A percentile compares a stretch with the other conserved stretches of the same genome.
Conservation (phyloP, 495 filamentous ascomycete species). For the Rhizodiscina lignyota region DNA sequence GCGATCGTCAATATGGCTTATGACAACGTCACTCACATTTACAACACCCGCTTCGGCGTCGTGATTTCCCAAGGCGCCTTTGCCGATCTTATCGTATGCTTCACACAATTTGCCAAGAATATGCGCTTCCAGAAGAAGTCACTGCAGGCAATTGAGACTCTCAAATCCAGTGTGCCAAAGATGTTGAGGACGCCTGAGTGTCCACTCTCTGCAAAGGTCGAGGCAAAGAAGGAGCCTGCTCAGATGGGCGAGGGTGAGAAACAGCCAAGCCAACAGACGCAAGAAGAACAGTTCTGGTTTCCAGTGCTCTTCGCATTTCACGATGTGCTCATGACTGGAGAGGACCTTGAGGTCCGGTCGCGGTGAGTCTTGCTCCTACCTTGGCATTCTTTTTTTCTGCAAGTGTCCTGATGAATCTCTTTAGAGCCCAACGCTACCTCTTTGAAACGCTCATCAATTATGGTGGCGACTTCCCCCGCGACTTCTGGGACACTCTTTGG, state of each 20-base stretch:
- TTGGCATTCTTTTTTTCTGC: not conserved
- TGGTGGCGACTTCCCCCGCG: slow-evolving; percentile 76
- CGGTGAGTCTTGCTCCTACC: slow-evolving; percentile 24
- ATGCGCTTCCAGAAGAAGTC: slow-evolving; percentile 95
- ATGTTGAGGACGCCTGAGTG: slow-evolving; percentile 97
- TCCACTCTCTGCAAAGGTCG: slow-evolving; percentile 52
- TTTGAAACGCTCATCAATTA: slow-evolving; percentile 85
- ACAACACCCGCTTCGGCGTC: slow-evolving; percentile 89
- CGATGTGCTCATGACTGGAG: slow-evolving; percentile 96
- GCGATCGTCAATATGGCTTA: slow-evolving; percentile 91
- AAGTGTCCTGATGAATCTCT: slow-evolving; percentile 1
- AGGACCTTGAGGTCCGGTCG: slow-evolving; percentile 93
- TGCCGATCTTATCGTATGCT: slow-evolving; percentile 84
- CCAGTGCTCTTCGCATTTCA: slow-evolving; percentile 96
- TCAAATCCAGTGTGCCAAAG: slow-evolving; percentile 77
- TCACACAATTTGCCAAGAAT: slow-evolving; percentile 98
- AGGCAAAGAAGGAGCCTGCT: slow-evolving; percentile 15
- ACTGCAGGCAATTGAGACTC: slow-evolving; percentile 82
- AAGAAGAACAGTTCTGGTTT: slow-evolving; percentile 98
- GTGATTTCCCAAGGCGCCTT: slow-evolving; percentile 95
- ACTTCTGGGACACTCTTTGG: slow-evolving; percentile 99
- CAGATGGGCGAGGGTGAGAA: slow-evolving; percentile 29
- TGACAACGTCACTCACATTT: slow-evolving; percentile 94
- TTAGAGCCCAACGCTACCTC: slow-evolving; percentile 79
- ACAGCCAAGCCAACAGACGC: slow-evolving; percentile 43